Evolutionary conservation across 2,329 filamentous ascomycete species (phyloP), one percentile per base, ranked within the genome.

Genomic region (Annulohypoxylon truncatum): DNA sequence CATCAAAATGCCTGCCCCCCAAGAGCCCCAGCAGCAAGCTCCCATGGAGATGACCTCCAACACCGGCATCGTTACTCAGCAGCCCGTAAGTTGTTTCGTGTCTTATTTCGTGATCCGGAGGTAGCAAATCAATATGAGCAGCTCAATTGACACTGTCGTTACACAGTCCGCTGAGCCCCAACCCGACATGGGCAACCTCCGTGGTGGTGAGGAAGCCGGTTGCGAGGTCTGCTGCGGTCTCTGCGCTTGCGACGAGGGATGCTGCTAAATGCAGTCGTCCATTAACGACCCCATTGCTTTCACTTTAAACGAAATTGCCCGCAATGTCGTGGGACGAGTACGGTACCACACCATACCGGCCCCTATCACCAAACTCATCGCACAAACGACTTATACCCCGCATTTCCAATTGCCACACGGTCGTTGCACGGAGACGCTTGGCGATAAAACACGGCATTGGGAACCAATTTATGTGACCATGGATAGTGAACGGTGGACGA

Each of bases 201-300:
- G 80, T 42, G 81, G 81, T 71, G 81, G 81, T 69, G 81, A 82
- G 68, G 81, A 82, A 66, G 81, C 79, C 33, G 81, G 81, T 35
- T 82, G 81, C 62, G 81, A 82, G 71, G 72, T 82, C 65, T 82
- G 81, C 77, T 82, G 81, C 64, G 81, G 81, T 61, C 79, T 82
- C 64, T 82, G 81, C 73, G 80, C 74, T 53, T 82, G 81, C 70
- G 73, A 82, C 0, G 81, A 82, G 69, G 73, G 71, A 20, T 82
- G 81, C 75, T 82, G 81, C 74, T 82, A 79, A 73, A 68, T 4
- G 8, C 24, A 48, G 44, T 18, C 42, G 20, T 26, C 22, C 50
- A 29, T 42, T 50, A 15, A 50, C 13, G 22, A 26, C 31, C 51
- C 38, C 35, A n/a, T 20, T 26, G 35, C 26, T 26, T 29, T 48